phyloP scores from a whole-genome alignment of 257 asterid genomes.

The Plantago major region DNA sequence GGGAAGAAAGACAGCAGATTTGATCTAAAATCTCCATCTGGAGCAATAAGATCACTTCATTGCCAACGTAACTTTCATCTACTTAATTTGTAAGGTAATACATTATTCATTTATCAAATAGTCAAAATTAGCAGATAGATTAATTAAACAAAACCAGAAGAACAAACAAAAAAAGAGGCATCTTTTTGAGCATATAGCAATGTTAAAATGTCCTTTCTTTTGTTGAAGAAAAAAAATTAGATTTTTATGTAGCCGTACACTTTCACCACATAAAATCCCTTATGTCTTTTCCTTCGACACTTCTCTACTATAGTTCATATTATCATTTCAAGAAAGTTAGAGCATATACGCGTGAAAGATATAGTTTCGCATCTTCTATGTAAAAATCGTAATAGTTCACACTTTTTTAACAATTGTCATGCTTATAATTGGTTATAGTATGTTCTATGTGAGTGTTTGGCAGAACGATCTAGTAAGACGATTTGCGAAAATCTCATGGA shows the following conservation, averaged over 20 bases:
- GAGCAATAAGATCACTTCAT: neutral
- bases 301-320: neutral
- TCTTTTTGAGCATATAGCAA: no score
- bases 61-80: constrained; percentile 6
- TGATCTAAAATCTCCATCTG: constrained; percentile 6
- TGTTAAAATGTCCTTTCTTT: neutral
- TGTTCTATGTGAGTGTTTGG: no score
- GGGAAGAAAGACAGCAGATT: neutral
- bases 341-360: no score
- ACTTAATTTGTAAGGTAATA: neutral
- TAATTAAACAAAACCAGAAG: neutral
- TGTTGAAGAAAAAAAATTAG: neutral
- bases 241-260: neutral
- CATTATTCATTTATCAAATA: no score
- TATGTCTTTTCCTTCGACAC: neutral
- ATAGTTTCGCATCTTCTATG: no score
- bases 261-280: neutral
- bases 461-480: no score
- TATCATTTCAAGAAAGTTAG: no score
- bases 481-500: no score
- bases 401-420: no score
- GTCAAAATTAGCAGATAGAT: no score
- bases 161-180: constrained; percentile 1
- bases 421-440: no score
- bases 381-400: no score